Base-by-base conservation (phyloP, 306 rosid genomes). In the Prunus mira region DNA sequence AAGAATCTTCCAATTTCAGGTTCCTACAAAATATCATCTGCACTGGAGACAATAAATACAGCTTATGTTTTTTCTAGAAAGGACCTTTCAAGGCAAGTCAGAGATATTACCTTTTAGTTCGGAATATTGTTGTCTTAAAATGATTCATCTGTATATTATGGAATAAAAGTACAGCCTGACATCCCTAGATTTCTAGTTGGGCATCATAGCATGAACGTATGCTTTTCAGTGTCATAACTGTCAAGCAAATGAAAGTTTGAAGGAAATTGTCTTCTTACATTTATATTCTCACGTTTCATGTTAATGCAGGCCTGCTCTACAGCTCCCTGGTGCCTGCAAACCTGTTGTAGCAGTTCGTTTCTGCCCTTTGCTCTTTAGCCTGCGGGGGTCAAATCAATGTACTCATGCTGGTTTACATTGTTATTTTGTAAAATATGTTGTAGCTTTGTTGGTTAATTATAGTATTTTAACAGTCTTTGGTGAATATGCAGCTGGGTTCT, bases 311-410 rank as follows among this genome's bases (percentile, higher is more conserved):
- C 99, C 97, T 75, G 91, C 97, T 67, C 65, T 92, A 79, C 97
- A 88, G 81, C 96, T 95, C 79, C 99, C 99, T 32, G 71, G 96
- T 82, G 93, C 96, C 79, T 86, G 79, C 82, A 92, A 95, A 87
- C 88, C 97, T 72, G 85, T 95, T 71, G 89, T 92, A 66, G 97
- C 91, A 67, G 96, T 92, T 71, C 89, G 97, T 45, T 90, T 95
- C 80, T 90, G 96, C 78, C 97, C 97, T 17, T 66, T 88, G 64
- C 57, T 69, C 55, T 95, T 95, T 45, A 88, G 77, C 38, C 96
- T 90, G 60, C 87, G 84, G 61, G 97, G 90, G 82, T 80, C 86
- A 49, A 80, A 80, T 74, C 80, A 89, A 86, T 88, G 99, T 90
- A 89, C 34, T 24, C 73, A 61, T 79, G 52, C 41, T 73, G 66